Percentiles rank a stretch among this genome's conserved stretches.
phyloP scores from a whole-genome alignment of 2,329 filamentous ascomycete genomes.

The Colletotrichum siamense region DNA sequence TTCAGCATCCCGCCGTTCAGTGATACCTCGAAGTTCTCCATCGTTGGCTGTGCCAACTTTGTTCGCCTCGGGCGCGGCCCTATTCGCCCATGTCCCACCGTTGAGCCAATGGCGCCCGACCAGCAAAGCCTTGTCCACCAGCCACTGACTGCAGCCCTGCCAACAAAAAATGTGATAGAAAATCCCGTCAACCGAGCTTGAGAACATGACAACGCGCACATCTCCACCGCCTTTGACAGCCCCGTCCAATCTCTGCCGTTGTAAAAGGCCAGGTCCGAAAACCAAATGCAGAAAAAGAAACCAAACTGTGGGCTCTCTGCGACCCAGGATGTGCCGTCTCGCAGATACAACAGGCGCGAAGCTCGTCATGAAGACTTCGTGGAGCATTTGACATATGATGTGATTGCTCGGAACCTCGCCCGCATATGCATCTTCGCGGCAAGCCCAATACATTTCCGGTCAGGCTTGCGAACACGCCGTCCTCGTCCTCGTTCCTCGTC shows the following conservation, averaged over 20 bases:
- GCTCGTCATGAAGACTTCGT: background rate
- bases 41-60: background rate
- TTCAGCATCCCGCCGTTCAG: background rate
- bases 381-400: background rate
- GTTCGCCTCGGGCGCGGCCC: background rate
- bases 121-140: background rate
- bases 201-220: constrained; percentile 3
- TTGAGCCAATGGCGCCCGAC: background rate
- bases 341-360: background rate
- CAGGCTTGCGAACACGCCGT: background rate
- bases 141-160: background rate
- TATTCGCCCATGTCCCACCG: background rate
- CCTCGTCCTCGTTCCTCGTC: background rate
- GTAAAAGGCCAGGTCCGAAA: background rate
- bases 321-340: background rate
- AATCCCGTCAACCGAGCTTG: background rate
- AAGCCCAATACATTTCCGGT: background rate
- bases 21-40: background rate
- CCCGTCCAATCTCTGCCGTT: background rate
- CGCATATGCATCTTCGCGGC: background rate
- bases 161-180: background rate
- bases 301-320: background rate
- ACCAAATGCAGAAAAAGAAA: background rate
- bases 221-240: background rate
- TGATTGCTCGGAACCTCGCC: background rate